Conservation (phyloP, 2,329 filamentous ascomycete species). For the Graphilbum fragrans region DNA sequence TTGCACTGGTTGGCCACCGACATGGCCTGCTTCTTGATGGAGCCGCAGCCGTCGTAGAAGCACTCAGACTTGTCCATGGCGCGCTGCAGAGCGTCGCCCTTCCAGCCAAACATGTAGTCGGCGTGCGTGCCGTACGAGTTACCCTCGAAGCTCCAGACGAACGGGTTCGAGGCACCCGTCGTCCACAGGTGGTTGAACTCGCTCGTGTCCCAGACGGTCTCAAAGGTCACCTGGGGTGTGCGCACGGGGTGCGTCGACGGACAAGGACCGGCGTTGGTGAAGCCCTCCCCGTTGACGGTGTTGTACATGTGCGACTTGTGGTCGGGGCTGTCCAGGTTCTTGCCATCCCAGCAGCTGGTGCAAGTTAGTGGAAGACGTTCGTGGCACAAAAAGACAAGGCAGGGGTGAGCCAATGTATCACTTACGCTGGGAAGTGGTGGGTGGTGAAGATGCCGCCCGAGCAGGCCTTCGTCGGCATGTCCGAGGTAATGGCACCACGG, state of each 20-base stretch:
- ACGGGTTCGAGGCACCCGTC: conserved; percentile 15
- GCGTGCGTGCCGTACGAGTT: conserved; percentile 19
- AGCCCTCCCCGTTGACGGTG: conserved; percentile 12
- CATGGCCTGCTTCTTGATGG: conserved; percentile 21
- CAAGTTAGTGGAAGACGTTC: conserved; percentile 9
- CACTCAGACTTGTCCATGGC: conserved; percentile 24
- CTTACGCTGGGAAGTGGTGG: conserved; percentile 12
- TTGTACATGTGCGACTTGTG: conserved; percentile 22
- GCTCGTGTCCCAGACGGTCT: conserved; percentile 19
- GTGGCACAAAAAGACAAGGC: background rate
- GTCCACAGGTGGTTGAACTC: conserved; percentile 16
- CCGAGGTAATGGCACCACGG: conserved; percentile 6
- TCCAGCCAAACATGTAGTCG: conserved; percentile 21
- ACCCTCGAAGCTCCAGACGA: conserved; percentile 15
- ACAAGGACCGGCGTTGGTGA: conserved; percentile 12
- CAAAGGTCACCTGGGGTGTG: conserved; percentile 10
- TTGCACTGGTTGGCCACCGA: conserved; percentile 17
- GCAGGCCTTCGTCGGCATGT: conserved; percentile 9
- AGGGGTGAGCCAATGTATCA: background rate
- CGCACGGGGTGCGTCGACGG: conserved; percentile 9
- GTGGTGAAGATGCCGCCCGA: conserved; percentile 11
- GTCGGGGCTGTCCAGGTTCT: conserved; percentile 37
- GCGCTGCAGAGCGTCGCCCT: conserved; percentile 19
- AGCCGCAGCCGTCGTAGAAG: conserved; percentile 24
- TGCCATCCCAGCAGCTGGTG: conserved; percentile 44